Evolutionary conservation across 257 asterid species (phyloP).

Genomic region (Primulina huaijiensis): DNA sequence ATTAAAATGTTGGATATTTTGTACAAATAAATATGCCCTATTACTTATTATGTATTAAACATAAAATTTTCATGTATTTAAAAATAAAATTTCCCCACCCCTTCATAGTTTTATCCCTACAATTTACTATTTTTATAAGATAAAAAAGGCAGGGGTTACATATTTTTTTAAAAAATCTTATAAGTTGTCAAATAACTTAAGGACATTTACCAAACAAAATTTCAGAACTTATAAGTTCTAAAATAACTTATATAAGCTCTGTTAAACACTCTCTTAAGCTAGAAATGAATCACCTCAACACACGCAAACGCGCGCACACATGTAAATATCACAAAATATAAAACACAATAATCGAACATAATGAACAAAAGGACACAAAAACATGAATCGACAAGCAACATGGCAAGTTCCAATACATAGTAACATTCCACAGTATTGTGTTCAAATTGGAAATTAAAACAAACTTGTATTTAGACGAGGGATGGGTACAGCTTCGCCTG

Average conservation of each 20-base stretch:
- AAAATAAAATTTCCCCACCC: neutral
- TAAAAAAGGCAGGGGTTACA: too few relatives aligned
- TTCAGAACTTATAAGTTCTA: too few relatives aligned
- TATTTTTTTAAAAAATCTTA: too few relatives aligned
- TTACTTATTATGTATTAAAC: too few relatives aligned
- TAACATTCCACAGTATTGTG: neutral
- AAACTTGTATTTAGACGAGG: slow-evolving; percentile 13
- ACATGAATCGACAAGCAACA: neutral
- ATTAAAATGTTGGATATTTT: neutral
- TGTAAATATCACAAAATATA: neutral
- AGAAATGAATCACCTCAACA: too few relatives aligned
- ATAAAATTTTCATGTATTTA: too few relatives aligned
- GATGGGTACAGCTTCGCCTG: slow-evolving; percentile 40
- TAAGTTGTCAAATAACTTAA: too few relatives aligned
- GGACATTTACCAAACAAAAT: too few relatives aligned
- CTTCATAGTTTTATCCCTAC: neutral
- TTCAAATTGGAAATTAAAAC: neutral
- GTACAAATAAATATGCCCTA: neutral
- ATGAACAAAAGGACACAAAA: neutral
- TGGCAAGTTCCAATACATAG: neutral
- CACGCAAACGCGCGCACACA: too few relatives aligned
- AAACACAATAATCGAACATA: neutral
- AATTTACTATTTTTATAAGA: too few relatives aligned
- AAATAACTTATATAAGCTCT: too few relatives aligned
- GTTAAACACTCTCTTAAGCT: too few relatives aligned